Evolutionary conservation across 768 basidiomycete species (phyloP), one percentile per base, ranked within the genome.

Genomic region (Tylopilus balloui): DNA sequence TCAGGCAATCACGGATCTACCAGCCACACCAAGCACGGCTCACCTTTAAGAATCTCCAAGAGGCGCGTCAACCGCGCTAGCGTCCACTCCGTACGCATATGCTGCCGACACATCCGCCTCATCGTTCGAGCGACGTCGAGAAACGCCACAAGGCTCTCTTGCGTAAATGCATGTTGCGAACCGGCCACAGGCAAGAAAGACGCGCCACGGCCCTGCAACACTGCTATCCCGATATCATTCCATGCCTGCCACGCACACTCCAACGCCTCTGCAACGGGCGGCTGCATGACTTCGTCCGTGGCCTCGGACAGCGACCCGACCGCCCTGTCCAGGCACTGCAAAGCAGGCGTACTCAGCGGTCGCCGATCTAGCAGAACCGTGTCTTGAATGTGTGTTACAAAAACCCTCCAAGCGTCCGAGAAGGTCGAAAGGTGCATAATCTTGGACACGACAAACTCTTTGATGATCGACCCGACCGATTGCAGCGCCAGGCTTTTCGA

Each of bases 111-210:
- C 20, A 78, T 71, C 47, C 65, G 69, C 59, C 88, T 70, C 41
- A 80, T 76, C 52, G 78, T 76, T 51, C 78, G 76, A 31, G 91
- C 74, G 31, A 87, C 81, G 49, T 86, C 83, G 23, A 93, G 78
- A 53, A 86, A 84, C 1, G 86, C 86, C 19, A 91, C 79, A 31
- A 98, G 73, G 58, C 86, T 89, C 58, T 94, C 92, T 61, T 97
- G 94, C 32, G 68, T 62, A 35, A 59, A 54, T 36, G 53, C 43
- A 2, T 60, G 50, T 9, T 55, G 36, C 14, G 42, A 40, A 21
- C 52, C 39, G 0, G 53, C 36, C 0, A 25, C 52, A 13, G 55
- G 50, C 14, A 61, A 61, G 23, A 53, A 31, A 36, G 59, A 34
- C 36, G 52, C 37, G 17, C 40, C 34, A 3, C 48, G 36, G 10